Conservation (phyloP, 768 basidiomycete genomes). For the Grammothele lineata region DNA sequence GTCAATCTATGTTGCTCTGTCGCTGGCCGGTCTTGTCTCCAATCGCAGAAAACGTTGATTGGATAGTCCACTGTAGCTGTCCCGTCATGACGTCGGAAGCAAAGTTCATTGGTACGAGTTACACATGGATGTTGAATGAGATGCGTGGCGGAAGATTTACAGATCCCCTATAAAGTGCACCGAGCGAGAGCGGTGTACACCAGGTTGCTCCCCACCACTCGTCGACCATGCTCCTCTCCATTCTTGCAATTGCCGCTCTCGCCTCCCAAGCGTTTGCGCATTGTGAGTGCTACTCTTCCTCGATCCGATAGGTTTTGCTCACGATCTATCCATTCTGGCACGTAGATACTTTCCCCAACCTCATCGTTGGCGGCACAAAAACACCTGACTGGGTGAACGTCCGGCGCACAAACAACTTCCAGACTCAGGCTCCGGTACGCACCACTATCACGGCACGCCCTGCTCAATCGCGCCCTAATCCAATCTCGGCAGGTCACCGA, state of each 20-base stretch:
- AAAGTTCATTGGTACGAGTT: too few species aligned
- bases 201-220: neutral
- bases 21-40: too few species aligned
- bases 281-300: constrained; percentile 7
- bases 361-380: constrained; percentile 19
- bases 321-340: neutral
- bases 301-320: neutral
- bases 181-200: too few species aligned
- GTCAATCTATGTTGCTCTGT: too few species aligned
- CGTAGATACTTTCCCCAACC: constrained; percentile 27
- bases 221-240: constrained; percentile 2
- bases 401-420: constrained; percentile 27
- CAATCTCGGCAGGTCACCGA: constrained; percentile 21
- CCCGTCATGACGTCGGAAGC: too few species aligned
- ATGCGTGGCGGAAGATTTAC: too few species aligned
- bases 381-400: constrained; percentile 26
- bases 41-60: too few species aligned
- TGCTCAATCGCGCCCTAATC: too few species aligned
- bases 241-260: constrained; percentile 12
- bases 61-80: too few species aligned
- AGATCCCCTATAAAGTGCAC: neutral
- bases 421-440: constrained; percentile 26
- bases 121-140: too few species aligned
- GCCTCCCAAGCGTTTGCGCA: constrained; percentile 20
- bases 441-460: neutral